Evolutionary conservation across 1,284 basidiomycete species (phyloP).

Genomic region (Trametes sp.): DNA sequence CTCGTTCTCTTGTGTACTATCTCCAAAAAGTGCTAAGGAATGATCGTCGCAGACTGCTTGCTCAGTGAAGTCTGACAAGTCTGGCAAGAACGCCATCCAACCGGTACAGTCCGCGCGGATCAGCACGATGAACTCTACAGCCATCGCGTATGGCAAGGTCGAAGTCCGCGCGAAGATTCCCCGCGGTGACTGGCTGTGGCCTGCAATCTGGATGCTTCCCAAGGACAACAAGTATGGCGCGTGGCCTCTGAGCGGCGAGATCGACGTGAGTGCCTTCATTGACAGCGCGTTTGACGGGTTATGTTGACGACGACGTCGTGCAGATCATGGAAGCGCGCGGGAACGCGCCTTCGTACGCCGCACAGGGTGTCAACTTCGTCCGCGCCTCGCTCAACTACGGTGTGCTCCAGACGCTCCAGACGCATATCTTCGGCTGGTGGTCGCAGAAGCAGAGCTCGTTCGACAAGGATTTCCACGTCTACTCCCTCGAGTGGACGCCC

Average conservation of each 20-base stretch:
- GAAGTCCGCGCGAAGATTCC: slow-evolving; percentile 63
- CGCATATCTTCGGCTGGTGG: slow-evolving; percentile 74
- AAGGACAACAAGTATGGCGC: slow-evolving; percentile 70
- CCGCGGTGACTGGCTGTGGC: slow-evolving; percentile 79
- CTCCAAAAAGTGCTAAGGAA: no score
- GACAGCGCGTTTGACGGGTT: neutral
- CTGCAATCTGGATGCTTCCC: slow-evolving; percentile 86
- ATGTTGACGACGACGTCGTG: slow-evolving; percentile 16
- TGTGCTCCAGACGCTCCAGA: slow-evolving; percentile 60
- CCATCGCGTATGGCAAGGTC: slow-evolving; percentile 75
- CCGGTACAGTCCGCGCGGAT: slow-evolving; percentile 81
- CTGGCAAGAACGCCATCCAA: slow-evolving; percentile 62
- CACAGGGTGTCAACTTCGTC: slow-evolving; percentile 75
- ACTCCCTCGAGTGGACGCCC: slow-evolving; percentile 82
- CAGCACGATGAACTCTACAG: slow-evolving; percentile 67
- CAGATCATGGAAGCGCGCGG: slow-evolving; percentile 79
- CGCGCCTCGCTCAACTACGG: slow-evolving; percentile 83
- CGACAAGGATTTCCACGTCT: slow-evolving; percentile 74
- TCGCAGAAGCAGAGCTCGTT: slow-evolving; percentile 68
- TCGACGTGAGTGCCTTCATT: slow-evolving; percentile 57
- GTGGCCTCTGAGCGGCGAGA: slow-evolving; percentile 81
- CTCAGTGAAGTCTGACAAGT: slow-evolving; percentile 48
- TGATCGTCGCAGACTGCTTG: slow-evolving; percentile 46
- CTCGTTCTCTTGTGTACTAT: neutral
- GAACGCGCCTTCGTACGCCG: slow-evolving; percentile 66